Evolutionary conservation across 164 flowering plant species (phyloP).

Genomic region (Piper betle): DNA sequence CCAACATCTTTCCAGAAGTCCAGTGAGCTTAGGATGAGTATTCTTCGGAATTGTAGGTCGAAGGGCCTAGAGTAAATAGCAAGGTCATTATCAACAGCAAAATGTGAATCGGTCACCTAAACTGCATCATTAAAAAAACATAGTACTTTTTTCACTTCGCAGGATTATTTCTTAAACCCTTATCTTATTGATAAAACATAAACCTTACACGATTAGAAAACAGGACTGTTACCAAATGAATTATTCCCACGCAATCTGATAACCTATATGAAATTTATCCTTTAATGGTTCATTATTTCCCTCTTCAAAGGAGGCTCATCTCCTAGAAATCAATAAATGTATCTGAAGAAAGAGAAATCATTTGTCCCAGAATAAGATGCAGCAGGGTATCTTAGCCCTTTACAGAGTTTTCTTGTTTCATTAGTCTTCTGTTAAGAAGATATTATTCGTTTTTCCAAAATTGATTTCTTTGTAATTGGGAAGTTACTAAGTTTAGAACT

Average conservation of each 20-base stretch:
- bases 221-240: background rate
- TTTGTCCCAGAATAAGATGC: too few relatives aligned
- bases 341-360: too few relatives aligned
- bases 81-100: background rate
- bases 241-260: background rate
- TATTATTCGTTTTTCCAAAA: too few relatives aligned
- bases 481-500: too few relatives aligned
- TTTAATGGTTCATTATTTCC: background rate
- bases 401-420: too few relatives aligned
- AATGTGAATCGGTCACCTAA: background rate
- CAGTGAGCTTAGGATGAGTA: constrained; percentile 48
- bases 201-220: too few relatives aligned
- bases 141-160: background rate
- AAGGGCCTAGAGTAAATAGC: constrained; percentile 32
- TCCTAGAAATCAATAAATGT: background rate
- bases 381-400: too few relatives aligned
- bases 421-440: too few relatives aligned
- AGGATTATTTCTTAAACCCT: too few relatives aligned
- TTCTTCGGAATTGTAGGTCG: constrained; percentile 68
- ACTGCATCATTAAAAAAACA: background rate
- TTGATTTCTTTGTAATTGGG: too few relatives aligned
- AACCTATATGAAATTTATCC: background rate
- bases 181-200: too few relatives aligned
- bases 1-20: constrained; percentile 80
- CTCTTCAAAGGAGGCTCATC: background rate